These are phyloP conservation scores for Mycena haematopus DNA, from an alignment of 768 basidiomycete species.

Conservation along the genomic window DNA sequence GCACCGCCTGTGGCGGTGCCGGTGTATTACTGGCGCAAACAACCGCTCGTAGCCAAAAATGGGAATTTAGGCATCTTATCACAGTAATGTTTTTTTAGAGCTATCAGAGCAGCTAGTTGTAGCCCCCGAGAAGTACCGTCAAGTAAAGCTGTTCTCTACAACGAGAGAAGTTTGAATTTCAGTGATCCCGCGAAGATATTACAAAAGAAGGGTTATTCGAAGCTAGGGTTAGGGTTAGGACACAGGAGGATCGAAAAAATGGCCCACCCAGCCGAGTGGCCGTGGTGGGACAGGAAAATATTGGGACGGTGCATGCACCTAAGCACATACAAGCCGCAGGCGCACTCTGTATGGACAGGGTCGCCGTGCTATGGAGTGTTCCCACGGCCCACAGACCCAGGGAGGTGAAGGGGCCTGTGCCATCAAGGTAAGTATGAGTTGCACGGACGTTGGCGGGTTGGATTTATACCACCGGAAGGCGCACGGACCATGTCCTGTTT, in stretches of 20 bases:
- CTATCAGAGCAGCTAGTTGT: too few relatives aligned
- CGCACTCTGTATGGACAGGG: constrained; percentile 69
- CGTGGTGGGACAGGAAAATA: constrained; percentile 78
- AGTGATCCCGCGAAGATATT: too few relatives aligned
- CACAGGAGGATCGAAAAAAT: constrained; percentile 4
- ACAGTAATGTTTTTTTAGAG: too few relatives aligned
- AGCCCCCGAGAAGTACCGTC: too few relatives aligned
- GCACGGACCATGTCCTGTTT: neutral
- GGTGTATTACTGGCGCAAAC: too few relatives aligned
- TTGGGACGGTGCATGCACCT: constrained; percentile 80
- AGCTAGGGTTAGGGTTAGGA: too few relatives aligned
- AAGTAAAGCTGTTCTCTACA: too few relatives aligned
- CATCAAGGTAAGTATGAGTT: constrained; percentile 32
- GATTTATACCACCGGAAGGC: neutral
- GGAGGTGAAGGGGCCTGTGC: constrained; percentile 29
- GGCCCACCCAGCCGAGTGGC: constrained; percentile 52
- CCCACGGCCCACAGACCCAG: constrained; percentile 30
- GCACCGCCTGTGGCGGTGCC: too few relatives aligned
- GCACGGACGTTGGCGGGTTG: neutral
- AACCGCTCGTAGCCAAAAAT: too few relatives aligned
- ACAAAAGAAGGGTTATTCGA: too few relatives aligned
- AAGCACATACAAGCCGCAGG: constrained; percentile 68
- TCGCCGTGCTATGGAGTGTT: constrained; percentile 70
- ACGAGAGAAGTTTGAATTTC: too few relatives aligned
- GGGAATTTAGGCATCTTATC: too few relatives aligned